Evolutionary conservation across 345 rosid species (phyloP), one percentile per base, ranked within the genome.

Genomic region (Sisymbrium irio): DNA sequence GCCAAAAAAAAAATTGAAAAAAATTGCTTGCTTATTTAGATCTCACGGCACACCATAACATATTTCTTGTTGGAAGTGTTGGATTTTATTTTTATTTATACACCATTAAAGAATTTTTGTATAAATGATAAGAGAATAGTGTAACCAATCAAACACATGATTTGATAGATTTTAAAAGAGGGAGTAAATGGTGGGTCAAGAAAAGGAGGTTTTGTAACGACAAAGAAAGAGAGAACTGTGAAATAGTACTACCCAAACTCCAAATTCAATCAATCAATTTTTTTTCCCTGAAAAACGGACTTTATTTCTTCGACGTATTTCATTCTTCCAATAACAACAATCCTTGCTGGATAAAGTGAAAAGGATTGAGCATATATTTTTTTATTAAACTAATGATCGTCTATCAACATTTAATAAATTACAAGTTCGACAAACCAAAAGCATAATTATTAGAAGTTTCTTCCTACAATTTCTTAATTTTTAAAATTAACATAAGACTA

Each of bases 181-280:
- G 14, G 30, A 65, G 72, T 46, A 39, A 55, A 30, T 30, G 22
- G 63, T 41, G 15, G 49, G 47, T 50, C 63, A 11, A 46, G 27
- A 51, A 75, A 51, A 51, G 3, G 15, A 75, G 74, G 44, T 62
- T 33, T 61, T 42, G 57, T 53, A 27, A 62, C 64, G 74, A 62
- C 70, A 61, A 44, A 62, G n/a, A 40, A 62, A 61, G 67, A 42
- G 56, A 32, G 17, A 22, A 4, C 22, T 17, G 66, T 74, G 66
- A 65, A 57, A 41, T 44, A 47, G 28, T 47, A 14, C 13, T 20
- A 40, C 20, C 62, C 50, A 67, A 67, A 67, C 54, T 68, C 69
- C 11, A 42, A 74, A 20, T 53, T 62, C 79, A 62, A 76, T 76
- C 74, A 76, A 76, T 69, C 79, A 69, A 25, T 25, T 12, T 25